Evolutionary conservation across 129 eudicot genomes (phyloP).

Genomic region (Smallanthus sonchifolius): DNA sequence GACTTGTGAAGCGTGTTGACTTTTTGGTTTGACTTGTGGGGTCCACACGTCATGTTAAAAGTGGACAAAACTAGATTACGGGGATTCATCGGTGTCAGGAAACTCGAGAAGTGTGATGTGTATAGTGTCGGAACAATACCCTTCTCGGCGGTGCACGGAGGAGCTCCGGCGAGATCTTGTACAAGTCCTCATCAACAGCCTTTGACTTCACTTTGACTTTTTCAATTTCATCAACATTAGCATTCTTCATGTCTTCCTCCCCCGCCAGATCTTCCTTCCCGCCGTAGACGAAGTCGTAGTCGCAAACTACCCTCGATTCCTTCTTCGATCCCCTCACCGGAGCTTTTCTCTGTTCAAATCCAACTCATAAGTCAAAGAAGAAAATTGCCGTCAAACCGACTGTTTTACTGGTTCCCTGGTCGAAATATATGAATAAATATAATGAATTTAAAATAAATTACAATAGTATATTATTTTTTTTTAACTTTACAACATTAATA

Average conservation of each 20-base stretch:
- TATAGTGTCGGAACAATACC: constrained; percentile 28
- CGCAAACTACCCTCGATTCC: constrained; percentile 54
- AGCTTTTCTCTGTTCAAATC: constrained; percentile 33
- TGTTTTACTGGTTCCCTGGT: too few species aligned
- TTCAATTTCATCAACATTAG: not conserved
- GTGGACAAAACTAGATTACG: constrained; percentile 24
- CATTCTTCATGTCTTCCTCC: not conserved
- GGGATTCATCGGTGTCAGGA: constrained; percentile 30
- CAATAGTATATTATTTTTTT: too few species aligned
- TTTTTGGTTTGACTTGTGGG: not conserved
- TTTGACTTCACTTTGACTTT: constrained; percentile 29
- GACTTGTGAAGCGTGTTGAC: not conserved
- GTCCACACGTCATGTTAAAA: constrained; percentile 17
- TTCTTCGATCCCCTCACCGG: constrained; percentile 42
- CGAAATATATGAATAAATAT: too few species aligned
- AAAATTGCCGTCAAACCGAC: too few species aligned
- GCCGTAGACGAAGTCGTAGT: constrained; percentile 20
- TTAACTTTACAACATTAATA: too few species aligned
- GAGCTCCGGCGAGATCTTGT: constrained; percentile 88
- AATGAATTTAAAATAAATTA: too few species aligned
- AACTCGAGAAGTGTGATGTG: not conserved
- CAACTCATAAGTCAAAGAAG: not conserved
- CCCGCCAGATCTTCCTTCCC: constrained; percentile 42
- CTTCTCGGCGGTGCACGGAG: constrained; percentile 63
- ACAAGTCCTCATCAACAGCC: constrained; percentile 88